These are phyloP conservation scores for Pichia cephalocereana DNA, from an alignment of 805 yeast genomes.

Conservation along the genomic window DNA sequence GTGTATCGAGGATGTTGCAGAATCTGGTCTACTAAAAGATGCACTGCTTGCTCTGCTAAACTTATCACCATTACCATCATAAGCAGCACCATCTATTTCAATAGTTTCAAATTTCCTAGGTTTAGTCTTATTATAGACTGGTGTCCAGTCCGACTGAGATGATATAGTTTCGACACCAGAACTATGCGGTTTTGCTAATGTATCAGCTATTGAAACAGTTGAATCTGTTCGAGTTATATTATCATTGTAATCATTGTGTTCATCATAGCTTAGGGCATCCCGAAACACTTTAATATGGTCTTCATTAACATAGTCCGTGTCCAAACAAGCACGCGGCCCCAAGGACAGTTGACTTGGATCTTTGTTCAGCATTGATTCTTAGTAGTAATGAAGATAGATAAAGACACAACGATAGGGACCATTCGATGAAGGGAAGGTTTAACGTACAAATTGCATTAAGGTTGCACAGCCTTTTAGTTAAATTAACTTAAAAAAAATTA, in stretches of 20 bases:
- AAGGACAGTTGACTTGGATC: not conserved
- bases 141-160: slow-evolving; percentile 40
- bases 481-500: too few species aligned
- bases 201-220: not conserved
- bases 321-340: slow-evolving; percentile 14
- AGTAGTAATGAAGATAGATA: too few species aligned
- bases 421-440: too few species aligned
- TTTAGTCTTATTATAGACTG: slow-evolving; percentile 26
- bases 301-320: slow-evolving; percentile 19
- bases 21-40: not conserved
- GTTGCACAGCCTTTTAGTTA: too few species aligned
- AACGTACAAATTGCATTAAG: too few species aligned
- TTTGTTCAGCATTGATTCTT: not conserved
- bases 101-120: slow-evolving; percentile 4
- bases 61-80: too few species aligned
- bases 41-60: not conserved
- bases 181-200: not conserved
- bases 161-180: slow-evolving; percentile 20
- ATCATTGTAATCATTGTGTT: slow-evolving; percentile 8
- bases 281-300: slow-evolving; percentile 28
- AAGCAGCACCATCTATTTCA: not conserved
- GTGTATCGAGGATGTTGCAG: not conserved
- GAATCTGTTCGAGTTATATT: not conserved
- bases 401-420: too few species aligned
- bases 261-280: slow-evolving; percentile 29